These are phyloP conservation scores for Turritis glabra DNA, from an alignment of 345 rosid species.

Conservation along the genomic window DNA sequence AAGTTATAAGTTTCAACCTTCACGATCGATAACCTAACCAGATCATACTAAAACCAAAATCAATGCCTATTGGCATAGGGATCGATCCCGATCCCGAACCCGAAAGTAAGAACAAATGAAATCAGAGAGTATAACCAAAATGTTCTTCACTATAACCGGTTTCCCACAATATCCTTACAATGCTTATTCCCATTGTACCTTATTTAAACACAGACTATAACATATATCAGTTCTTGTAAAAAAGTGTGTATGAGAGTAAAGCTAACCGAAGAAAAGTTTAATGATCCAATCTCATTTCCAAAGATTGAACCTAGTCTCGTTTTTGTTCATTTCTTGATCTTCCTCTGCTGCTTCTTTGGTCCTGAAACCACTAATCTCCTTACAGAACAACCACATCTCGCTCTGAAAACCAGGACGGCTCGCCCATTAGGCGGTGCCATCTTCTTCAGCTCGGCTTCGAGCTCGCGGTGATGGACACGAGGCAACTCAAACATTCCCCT, in stretches of 20 bases:
- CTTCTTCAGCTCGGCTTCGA: constrained; percentile 80
- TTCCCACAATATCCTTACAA: constrained; percentile 34
- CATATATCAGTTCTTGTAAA: constrained; percentile 16
- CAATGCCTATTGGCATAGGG: neutral
- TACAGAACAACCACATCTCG: constrained; percentile 74
- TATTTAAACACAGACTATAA: constrained; percentile 33
- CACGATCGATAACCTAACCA: constrained; percentile 4
- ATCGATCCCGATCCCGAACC: neutral
- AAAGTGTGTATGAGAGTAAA: constrained; percentile 14
- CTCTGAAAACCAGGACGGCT: constrained; percentile 68
- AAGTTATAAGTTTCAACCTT: constrained; percentile 2
- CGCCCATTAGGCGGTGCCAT: constrained; percentile 85
- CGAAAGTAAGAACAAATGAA: neutral
- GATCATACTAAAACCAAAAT: neutral
- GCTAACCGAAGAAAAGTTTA: constrained; percentile 25
- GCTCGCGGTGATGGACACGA: constrained; percentile 63
- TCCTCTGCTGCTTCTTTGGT: constrained; percentile 63
- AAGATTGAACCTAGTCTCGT: neutral
- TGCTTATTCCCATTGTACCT: constrained; percentile 32
- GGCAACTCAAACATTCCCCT: constrained; percentile 60
- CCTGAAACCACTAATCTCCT: constrained; percentile 91
- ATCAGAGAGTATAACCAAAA: constrained; percentile 23
- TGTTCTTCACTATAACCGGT: constrained; percentile 31
- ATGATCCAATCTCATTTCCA: constrained; percentile 22
- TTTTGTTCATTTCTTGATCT: constrained; percentile 68